Evolutionary conservation across 2,329 filamentous ascomycete genomes (phyloP).

Genomic region (Fusarium longipes): DNA sequence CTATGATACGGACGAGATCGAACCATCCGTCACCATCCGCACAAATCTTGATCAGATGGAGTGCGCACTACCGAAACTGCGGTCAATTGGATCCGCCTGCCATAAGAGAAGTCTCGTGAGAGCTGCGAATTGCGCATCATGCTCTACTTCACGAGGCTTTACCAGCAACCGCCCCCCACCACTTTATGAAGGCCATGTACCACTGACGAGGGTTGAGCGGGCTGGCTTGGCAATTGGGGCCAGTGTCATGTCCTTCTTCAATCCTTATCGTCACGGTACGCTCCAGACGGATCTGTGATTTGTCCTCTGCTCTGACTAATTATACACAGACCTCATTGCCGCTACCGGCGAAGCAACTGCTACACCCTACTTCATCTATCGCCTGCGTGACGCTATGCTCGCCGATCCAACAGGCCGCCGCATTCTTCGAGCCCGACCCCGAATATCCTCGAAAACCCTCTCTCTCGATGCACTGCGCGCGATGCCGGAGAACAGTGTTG

Average conservation of each 20-base stretch:
- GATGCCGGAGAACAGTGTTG: slow-evolving; percentile 79
- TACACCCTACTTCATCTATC: slow-evolving; percentile 93
- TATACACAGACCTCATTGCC: slow-evolving; percentile 82
- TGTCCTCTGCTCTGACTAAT: neutral
- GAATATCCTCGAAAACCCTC: slow-evolving; percentile 81
- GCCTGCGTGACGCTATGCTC: slow-evolving; percentile 93
- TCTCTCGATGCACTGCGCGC: slow-evolving; percentile 75
- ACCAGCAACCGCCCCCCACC: slow-evolving; percentile 86
- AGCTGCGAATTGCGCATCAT: slow-evolving; percentile 37
- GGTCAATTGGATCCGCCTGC: slow-evolving; percentile 29
- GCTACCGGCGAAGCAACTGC: slow-evolving; percentile 94
- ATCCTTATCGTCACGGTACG: slow-evolving; percentile 83
- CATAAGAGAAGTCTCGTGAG: slow-evolving; percentile 30
- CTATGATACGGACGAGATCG: slow-evolving; percentile 10
- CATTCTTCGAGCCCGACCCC: slow-evolving; percentile 89
- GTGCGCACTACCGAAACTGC: slow-evolving; percentile 36
- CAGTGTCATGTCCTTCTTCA: slow-evolving; percentile 71
- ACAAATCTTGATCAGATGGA: slow-evolving; percentile 41
- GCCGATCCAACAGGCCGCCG: slow-evolving; percentile 83
- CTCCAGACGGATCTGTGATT: no score
- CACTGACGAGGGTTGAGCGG: slow-evolving; percentile 82
- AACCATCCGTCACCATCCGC: slow-evolving; percentile 25
- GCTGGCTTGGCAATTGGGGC: slow-evolving; percentile 75
- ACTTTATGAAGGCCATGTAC: slow-evolving; percentile 93
- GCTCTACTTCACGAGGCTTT: slow-evolving; percentile 61